These are phyloP conservation scores for Epichloe typhina DNA, from an alignment of 2,329 filamentous ascomycete genomes.

Conservation along the genomic window DNA sequence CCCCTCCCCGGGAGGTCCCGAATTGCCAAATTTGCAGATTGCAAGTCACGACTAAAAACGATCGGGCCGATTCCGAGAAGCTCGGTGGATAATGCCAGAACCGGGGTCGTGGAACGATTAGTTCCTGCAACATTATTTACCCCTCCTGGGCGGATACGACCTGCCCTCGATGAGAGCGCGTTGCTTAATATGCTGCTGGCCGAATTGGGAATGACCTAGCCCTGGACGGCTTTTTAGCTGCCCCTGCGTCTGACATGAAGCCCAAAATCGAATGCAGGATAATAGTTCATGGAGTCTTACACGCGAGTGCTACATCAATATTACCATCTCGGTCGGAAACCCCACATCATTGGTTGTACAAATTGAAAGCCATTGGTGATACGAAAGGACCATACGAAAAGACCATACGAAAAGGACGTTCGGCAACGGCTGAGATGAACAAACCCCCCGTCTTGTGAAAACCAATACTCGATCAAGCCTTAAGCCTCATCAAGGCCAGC, in stretches of 20 bases:
- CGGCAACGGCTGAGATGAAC: neutral
- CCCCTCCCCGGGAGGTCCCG: too few species aligned
- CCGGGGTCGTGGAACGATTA: too few species aligned
- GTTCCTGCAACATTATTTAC: neutral
- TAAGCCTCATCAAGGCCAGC: neutral
- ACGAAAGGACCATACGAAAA: neutral
- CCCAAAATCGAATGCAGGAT: neutral
- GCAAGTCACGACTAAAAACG: neutral
- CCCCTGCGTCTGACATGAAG: neutral
- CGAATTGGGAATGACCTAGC: neutral
- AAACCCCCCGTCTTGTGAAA: neutral
- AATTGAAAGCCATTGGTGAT: neutral
- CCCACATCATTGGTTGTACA: neutral
- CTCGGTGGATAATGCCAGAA: neutral
- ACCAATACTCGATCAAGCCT: neutral
- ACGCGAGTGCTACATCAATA: neutral
- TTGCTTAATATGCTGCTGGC: neutral
- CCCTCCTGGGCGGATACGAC: neutral
- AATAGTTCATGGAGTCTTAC: too few species aligned
- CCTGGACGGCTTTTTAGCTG: neutral
- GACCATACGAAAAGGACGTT: too few species aligned
- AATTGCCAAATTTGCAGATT: neutral
- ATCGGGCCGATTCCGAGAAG: neutral
- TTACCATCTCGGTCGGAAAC: neutral
- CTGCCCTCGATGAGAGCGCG: neutral